Evolutionary conservation across 2,329 filamentous ascomycete genomes (phyloP), one percentile per base, ranked within the genome.

Genomic region (Aspergillus uvarum): DNA sequence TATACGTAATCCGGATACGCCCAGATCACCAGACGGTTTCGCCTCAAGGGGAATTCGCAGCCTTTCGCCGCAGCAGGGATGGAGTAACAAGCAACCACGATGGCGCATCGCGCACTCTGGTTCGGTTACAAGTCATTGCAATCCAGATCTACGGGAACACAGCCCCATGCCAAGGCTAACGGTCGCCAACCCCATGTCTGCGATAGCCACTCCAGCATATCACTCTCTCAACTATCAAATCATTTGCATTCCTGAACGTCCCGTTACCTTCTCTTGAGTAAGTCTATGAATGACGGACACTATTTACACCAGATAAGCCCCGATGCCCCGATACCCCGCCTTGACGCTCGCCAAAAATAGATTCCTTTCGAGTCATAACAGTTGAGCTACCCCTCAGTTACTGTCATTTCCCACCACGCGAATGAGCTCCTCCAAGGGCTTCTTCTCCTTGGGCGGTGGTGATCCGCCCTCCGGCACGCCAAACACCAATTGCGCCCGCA

Each of bases 401-500:
- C 32, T 54, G 16, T 52, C 47, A 1, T 35, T 35, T 4, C 52
- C 52, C 29, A 42, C 12, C 2, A 59, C 58, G 47, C 26, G 55
- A 53, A 59, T 29, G 10, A 56, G 38, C 48, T 59, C 58, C 12
- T 52, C 48, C n/a, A 59, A n/a, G 7, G 49, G 38, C 53, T 38
- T 50, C 58, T 60, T 60, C 48, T 57, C 58, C 50, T 60, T 57
- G 22, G 54, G 38, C 11, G 54, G 35, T 3, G 58, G 58, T 2
- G 32, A 21, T 1, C 22, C 58, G 5, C 50, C 58, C 22, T 57
- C 54, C 2, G 58, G 53, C 4, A 32, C 19, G 3, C 66, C 90
- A 76, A 96, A 92, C 67, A 95, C 91, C 65, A 96, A 80, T 83
- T 95, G 90, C 47, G 89, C 87, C 72, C 87, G 86, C 65, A 95